These are phyloP conservation scores for Vaccinium corymbosum DNA, from an alignment of 148 eudicot genomes.

Conservation along the genomic window DNA sequence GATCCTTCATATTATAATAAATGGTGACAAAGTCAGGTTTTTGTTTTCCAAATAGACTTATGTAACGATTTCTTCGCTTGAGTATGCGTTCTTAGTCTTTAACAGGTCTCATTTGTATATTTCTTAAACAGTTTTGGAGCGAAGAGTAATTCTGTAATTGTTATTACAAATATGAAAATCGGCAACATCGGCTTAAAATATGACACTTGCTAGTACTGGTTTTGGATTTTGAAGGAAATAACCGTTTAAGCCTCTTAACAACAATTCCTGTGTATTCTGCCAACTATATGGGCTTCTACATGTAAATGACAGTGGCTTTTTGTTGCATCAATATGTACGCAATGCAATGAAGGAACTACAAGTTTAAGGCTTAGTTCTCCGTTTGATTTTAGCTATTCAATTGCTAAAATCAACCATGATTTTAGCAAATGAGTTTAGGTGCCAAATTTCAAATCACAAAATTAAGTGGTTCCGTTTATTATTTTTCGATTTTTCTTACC, in stretches of 20 bases:
- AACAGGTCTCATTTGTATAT: not conserved
- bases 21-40: not conserved
- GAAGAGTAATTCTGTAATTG: not conserved
- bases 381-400: too few species aligned
- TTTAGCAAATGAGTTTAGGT: too few species aligned
- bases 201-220: not conserved
- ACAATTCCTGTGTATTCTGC: not conserved
- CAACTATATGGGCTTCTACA: not conserved
- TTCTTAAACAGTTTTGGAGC: not conserved
- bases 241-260: not conserved
- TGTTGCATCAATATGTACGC: not conserved
- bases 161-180: not conserved
- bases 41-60: not conserved
- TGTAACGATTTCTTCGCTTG: not conserved
- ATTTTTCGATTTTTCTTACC: too few species aligned
- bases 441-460: too few species aligned
- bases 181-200: not conserved
- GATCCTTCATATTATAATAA: slow-evolving; percentile 1
- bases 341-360: not conserved
- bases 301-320: not conserved
- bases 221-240: not conserved
- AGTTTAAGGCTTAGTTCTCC: too few species aligned
- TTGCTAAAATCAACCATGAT: too few species aligned
- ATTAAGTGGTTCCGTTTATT: too few species aligned
- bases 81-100: not conserved